Evolutionary conservation across 2,329 filamentous ascomycete species (phyloP), one percentile per base, ranked within the genome.

Genomic region (Xylaria digitata): DNA sequence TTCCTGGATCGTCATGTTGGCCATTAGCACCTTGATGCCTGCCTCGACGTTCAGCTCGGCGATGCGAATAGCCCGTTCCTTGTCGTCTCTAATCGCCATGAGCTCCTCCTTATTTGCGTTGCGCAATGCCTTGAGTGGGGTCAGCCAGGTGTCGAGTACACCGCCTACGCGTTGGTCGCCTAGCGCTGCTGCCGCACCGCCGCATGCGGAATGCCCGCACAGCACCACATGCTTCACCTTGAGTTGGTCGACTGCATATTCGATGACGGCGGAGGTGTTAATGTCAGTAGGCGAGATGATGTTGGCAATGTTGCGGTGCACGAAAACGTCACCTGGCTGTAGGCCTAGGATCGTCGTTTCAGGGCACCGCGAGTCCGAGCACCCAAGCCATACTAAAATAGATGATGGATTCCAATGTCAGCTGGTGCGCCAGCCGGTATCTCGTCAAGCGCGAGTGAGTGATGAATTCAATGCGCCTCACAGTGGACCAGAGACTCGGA

Each of bases 221-320:
- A 92, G 84, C 62, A 92, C 84, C 59, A 92, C 86, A 79, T 92
- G 89, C 78, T 89, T 85, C 72, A 92, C 90, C 73, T 90, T 88
- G 42, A 96, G 82, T 76, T 92, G 84, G 64, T 81, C 82, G 66
- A 96, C 92, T 49, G 92, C 91, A 77, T 90, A 96, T 76, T 95
- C 90, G 76, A 96, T 90, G 52, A 95, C 92, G 62, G 89, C 87
- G 11, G 88, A 85, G 40, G 89, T 89, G 81, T 88, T 92, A 78
- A 95, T 86, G 78, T 97, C 93, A 73, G 88, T 89, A 21, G 89
- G 83, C 64, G 89, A 88, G 70, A 96, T 82, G 75, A 95, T 88
- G 82, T 96, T 96, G 80, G 92, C 93, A 78, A 97, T 94, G 83
- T 96, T 96, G 77, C 93, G 91, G 83, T 96, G 93, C 59, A 93